phyloP scores from a whole-genome alignment of 106 monocot genomes.

The Dendrobium catenatum region DNA sequence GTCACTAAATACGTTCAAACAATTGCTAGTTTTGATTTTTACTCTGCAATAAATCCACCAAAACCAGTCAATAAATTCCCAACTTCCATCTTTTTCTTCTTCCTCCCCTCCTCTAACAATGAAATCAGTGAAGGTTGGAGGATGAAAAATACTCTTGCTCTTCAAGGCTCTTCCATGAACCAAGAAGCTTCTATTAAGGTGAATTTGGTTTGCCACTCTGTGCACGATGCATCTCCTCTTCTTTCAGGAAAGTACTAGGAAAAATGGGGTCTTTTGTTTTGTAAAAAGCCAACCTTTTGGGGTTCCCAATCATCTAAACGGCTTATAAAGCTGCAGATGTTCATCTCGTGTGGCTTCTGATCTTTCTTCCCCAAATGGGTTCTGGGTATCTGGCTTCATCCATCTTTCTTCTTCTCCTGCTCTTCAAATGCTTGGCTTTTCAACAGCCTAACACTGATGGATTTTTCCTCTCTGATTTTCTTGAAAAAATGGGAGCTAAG shows the following conservation, averaged over 20 bases:
- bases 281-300: background rate
- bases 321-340: background rate
- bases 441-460: conserved; percentile 77
- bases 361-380: conserved; percentile 16
- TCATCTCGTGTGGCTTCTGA: background rate
- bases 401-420: conserved; percentile 9
- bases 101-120: background rate
- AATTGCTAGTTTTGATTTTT: background rate
- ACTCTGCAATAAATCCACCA: background rate
- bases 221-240: background rate
- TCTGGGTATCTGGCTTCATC: conserved; percentile 3
- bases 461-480: conserved; percentile 53
- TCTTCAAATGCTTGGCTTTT: conserved; percentile 18
- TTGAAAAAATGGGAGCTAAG: conserved; percentile 43
- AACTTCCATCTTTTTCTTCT: background rate
- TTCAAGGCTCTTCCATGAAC: background rate
- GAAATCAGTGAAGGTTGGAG: background rate
- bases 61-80: background rate
- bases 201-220: background rate
- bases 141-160: background rate
- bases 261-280: background rate
- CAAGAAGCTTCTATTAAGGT: background rate
- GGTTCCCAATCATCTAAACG: background rate
- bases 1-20: background rate
- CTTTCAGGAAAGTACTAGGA: conserved; percentile 1